Evolutionary conservation across 495 filamentous ascomycete species (phyloP).

Genomic region (Lentithecium fluviatile): DNA sequence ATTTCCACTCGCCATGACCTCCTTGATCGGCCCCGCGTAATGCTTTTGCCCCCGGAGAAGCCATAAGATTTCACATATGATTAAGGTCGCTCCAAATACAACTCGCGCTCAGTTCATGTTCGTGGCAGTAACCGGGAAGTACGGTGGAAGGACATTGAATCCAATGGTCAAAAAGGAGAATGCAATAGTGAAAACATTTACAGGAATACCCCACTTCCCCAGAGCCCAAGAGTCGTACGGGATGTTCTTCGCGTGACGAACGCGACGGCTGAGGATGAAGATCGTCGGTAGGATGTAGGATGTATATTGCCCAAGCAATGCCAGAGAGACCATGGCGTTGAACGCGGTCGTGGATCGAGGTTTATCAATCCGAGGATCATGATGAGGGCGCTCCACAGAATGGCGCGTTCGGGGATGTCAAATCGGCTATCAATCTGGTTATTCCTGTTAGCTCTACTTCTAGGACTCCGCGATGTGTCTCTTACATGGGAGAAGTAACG

Average conservation of each 20-base stretch:
- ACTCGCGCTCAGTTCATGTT: conserved; percentile 33
- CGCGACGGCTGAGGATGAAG: no score
- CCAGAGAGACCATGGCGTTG: conserved; percentile 40
- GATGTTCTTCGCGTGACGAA: conserved; percentile 9
- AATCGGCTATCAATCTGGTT: conserved; percentile 16
- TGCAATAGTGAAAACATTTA: conserved; percentile 28
- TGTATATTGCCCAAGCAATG: neutral
- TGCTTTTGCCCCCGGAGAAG: conserved; percentile 1
- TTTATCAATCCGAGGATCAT: conserved; percentile 39
- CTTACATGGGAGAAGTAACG: conserved; percentile 50
- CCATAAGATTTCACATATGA: conserved; percentile 13
- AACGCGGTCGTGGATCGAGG: conserved; percentile 38
- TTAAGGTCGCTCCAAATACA: conserved; percentile 28
- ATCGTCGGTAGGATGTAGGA: no score
- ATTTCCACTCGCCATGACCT: no score
- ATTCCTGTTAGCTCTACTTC: no score
- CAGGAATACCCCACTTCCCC: conserved; percentile 15
- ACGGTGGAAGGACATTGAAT: conserved; percentile 26
- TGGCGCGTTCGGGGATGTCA: conserved; percentile 40
- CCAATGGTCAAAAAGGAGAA: conserved; percentile 22
- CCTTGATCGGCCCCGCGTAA: no score
- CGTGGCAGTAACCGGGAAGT: conserved; percentile 8
- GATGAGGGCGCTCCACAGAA: conserved; percentile 33
- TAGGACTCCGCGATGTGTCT: neutral
- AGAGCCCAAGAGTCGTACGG: conserved; percentile 14